Evolutionary conservation across 306 rosid species (phyloP).

Genomic region (Ammopiptanthus mongolicus): DNA sequence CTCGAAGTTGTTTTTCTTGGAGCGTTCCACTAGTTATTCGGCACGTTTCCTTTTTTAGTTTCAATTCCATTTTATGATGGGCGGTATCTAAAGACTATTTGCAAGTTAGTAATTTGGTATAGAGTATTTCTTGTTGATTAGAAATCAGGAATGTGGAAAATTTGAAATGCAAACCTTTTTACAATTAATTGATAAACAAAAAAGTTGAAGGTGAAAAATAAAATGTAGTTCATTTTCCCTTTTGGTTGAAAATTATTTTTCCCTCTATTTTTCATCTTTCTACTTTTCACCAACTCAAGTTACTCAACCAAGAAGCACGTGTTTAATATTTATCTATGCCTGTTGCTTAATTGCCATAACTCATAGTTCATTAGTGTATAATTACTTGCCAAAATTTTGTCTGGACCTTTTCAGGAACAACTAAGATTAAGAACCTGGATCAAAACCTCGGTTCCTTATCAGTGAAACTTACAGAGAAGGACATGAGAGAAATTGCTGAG

Average conservation of each 20-base stretch:
- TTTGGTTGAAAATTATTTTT: background rate
- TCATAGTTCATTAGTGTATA: background rate
- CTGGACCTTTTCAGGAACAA: constrained; percentile 45
- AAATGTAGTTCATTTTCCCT: background rate
- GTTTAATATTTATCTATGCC: background rate
- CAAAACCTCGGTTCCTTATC: constrained; percentile 48
- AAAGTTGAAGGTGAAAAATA: background rate
- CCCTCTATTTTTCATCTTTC: background rate
- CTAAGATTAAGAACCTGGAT: constrained; percentile 59
- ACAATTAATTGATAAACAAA: background rate
- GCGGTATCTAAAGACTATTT: background rate
- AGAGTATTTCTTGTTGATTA: too few relatives aligned
- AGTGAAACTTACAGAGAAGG: constrained; percentile 40
- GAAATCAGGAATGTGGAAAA: background rate
- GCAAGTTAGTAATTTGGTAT: background rate
- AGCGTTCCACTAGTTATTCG: background rate
- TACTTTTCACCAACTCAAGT: background rate
- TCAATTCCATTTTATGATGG: background rate
- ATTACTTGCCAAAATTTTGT: background rate
- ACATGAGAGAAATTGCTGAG: constrained; percentile 42
- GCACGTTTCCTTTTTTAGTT: background rate
- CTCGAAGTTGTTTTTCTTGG: background rate
- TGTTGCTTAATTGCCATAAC: background rate
- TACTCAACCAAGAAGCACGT: background rate
- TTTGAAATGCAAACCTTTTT: background rate